Conservation (phyloP, 768 basidiomycete species). For the Cystobasidium onofrii region DNA sequence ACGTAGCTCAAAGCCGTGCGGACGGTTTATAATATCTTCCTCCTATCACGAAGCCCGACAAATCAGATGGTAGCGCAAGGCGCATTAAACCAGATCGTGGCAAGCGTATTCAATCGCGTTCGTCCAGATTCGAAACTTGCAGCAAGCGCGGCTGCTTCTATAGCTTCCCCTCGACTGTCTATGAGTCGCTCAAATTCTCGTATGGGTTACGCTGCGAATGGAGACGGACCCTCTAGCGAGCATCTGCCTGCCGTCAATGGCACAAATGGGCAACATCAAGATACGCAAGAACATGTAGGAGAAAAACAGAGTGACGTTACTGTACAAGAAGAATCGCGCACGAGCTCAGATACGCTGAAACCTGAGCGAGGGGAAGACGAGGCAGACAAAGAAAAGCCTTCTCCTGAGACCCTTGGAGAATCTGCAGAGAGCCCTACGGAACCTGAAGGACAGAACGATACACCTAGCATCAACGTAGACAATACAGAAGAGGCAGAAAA, state of each 20-base stretch:
- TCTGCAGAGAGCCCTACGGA: constrained; percentile 36
- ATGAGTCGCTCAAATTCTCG: constrained; percentile 12
- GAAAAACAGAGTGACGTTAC: background rate
- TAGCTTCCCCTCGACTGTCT: background rate
- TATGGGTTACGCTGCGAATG: background rate
- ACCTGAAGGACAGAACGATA: background rate
- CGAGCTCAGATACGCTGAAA: constrained; percentile 12
- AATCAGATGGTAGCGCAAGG: constrained; percentile 99
- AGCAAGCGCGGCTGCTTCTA: background rate
- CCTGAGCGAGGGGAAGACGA: background rate
- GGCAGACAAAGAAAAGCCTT: no score
- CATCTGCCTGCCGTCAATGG: background rate
- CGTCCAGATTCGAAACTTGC: constrained; percentile 22
- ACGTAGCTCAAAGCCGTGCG: constrained; percentile 79
- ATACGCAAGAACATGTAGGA: background rate
- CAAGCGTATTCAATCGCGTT: constrained; percentile 79
- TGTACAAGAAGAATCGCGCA: background rate
- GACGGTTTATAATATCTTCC: constrained; percentile 96
- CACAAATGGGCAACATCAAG: background rate
- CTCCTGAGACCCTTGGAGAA: no score
- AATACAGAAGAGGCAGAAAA: background rate
- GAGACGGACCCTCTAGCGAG: background rate
- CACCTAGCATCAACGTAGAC: background rate
- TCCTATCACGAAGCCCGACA: constrained; percentile 76
- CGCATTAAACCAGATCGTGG: constrained; percentile 94